phyloP scores from a whole-genome alignment of 2,329 filamentous ascomycete genomes.

The Sporothrix curviconia region DNA sequence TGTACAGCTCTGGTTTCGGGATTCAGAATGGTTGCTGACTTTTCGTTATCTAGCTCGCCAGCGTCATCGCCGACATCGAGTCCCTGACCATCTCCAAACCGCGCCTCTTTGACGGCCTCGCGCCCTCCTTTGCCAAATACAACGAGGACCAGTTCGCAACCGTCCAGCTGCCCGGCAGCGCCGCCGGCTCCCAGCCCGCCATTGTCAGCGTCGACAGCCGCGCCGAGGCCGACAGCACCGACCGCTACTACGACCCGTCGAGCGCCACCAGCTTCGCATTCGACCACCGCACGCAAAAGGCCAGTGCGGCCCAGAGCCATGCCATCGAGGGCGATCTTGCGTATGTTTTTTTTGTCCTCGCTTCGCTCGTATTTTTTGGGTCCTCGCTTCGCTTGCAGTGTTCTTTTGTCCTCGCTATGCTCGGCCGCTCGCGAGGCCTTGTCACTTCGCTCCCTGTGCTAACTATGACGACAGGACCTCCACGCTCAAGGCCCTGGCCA shows the following conservation, averaged over 20 bases:
- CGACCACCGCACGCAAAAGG: slow-evolving; percentile 78
- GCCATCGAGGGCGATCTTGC: slow-evolving; percentile 73
- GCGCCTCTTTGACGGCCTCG: slow-evolving; percentile 62
- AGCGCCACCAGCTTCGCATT: slow-evolving; percentile 83
- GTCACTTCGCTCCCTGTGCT: neutral
- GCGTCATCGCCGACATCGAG: slow-evolving; percentile 72
- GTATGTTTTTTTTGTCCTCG: slow-evolving; percentile 43
- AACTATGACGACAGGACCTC: slow-evolving; percentile 56
- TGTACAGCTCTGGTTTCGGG: too few relatives aligned
- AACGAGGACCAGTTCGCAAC: slow-evolving; percentile 91
- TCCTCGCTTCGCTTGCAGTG: neutral
- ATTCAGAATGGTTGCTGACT: too few relatives aligned
- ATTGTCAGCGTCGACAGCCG: slow-evolving; percentile 78
- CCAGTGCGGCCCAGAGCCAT: slow-evolving; percentile 74
- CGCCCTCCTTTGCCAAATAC: slow-evolving; percentile 84
- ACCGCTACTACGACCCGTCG: slow-evolving; percentile 84
- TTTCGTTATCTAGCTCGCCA: slow-evolving; percentile 9
- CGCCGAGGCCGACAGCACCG: slow-evolving; percentile 56
- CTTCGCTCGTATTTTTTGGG: neutral
- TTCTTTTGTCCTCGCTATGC: neutral
- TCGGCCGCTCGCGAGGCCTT: slow-evolving; percentile 7
- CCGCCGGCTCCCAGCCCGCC: slow-evolving; percentile 69
- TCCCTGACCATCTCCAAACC: slow-evolving; percentile 66
- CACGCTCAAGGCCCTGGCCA: slow-evolving; percentile 66
- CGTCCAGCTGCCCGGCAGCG: slow-evolving; percentile 77